phyloP scores from a whole-genome alignment of 225 moss, liverwort and hornwort species.

The Bryoerythrophyllum caledonicum region DNA sequence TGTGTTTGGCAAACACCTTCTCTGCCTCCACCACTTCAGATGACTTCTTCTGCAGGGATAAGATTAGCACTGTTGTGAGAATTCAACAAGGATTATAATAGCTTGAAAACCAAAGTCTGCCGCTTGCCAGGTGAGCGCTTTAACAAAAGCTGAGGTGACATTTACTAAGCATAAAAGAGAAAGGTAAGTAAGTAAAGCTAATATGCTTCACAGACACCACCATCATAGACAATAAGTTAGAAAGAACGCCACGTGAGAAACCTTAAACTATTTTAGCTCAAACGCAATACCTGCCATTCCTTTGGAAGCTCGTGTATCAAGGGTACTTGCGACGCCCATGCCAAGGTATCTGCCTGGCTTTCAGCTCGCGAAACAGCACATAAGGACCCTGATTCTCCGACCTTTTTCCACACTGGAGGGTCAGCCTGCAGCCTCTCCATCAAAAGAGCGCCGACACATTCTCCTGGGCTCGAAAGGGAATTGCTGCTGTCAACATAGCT shows the following conservation, averaged over 20 bases:
- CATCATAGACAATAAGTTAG: conserved; percentile 6
- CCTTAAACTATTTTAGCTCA: conserved; percentile 9
- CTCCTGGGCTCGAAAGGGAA: conserved; percentile 6
- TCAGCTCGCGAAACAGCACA: conserved; percentile 54
- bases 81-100: conserved; percentile 12
- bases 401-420: conserved; percentile 42
- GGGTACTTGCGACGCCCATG: conserved; percentile 49
- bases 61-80: conserved; percentile 22
- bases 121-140: not conserved
- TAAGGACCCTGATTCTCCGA: conserved; percentile 41
- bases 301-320: conserved; percentile 28
- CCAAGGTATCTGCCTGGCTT: conserved; percentile 44
- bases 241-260: conserved; percentile 9
- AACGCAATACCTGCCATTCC: conserved; percentile 40
- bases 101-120: not conserved
- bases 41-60: conserved; percentile 48
- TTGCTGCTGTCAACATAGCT: conserved; percentile 27
- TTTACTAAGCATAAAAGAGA: conserved; percentile 7
- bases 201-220: conserved; percentile 10
- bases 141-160: not conserved
- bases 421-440: conserved; percentile 43
- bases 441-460: conserved; percentile 24
- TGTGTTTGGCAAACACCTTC: conserved; percentile 37
- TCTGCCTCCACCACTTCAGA: conserved; percentile 45
- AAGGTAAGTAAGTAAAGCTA: not conserved